These are phyloP conservation scores for Psilocybe cyanescens DNA, from an alignment of 768 basidiomycete species.

Conservation along the genomic window DNA sequence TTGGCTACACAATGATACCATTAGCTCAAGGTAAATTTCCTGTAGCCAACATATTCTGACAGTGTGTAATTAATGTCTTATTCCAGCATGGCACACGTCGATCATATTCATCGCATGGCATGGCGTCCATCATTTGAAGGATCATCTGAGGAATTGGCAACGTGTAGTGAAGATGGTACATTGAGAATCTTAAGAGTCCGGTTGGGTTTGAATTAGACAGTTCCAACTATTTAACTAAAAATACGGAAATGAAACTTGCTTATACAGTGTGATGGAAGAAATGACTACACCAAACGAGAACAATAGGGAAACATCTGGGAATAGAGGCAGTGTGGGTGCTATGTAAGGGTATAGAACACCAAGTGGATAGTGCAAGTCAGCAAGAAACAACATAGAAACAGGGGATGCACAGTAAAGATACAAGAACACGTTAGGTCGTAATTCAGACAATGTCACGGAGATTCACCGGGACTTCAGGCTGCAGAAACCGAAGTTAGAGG, in stretches of 20 bases:
- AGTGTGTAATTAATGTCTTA: neutral
- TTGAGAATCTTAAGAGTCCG: conserved; percentile 75
- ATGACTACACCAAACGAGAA: conserved; percentile 44
- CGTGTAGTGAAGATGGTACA: conserved; percentile 93
- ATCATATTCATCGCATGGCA: conserved; percentile 79
- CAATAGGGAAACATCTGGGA: conserved; percentile 68
- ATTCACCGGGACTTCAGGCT: conserved; percentile 92
- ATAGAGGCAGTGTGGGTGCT: conserved; percentile 38
- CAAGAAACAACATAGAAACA: conserved; percentile 40
- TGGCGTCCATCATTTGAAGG: conserved; percentile 62
- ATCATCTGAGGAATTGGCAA: conserved; percentile 64
- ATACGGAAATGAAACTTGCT: conserved; percentile 44
- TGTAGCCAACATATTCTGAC: neutral
- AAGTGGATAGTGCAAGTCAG: conserved; percentile 56
- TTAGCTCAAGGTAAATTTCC: conserved; percentile 54
- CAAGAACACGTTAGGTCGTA: conserved; percentile 61
- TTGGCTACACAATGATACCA: conserved; percentile 51
- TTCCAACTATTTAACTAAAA: conserved; percentile 44
- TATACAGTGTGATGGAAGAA: conserved; percentile 70
- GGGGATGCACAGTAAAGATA: conserved; percentile 75
- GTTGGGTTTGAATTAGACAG: conserved; percentile 50
- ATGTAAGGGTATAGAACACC: conserved; percentile 75
- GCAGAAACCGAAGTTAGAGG: conserved; percentile 21
- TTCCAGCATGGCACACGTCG: conserved; percentile 70
- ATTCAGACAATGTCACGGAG: conserved; percentile 86